Conservation (phyloP, 2,329 filamentous ascomycete genomes). For the Xylaria arbuscula region DNA sequence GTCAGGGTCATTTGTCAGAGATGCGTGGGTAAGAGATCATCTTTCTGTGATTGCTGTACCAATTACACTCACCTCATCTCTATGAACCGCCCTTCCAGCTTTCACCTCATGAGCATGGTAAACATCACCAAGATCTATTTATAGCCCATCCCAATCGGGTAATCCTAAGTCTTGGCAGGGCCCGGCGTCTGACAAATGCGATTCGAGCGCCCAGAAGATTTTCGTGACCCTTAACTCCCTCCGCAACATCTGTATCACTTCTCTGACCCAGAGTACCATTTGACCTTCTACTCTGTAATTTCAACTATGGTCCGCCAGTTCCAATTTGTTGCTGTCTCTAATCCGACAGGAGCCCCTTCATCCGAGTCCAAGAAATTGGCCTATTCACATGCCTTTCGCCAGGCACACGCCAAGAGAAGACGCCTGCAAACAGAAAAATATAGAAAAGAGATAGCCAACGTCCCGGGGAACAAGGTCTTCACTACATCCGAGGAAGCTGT, state of each 20-base stretch:
- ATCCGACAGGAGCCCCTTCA: slow-evolving; percentile 10
- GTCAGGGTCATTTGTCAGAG: not conserved
- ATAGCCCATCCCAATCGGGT: slow-evolving; percentile 11
- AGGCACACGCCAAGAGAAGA: slow-evolving; percentile 19
- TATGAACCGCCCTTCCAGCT: not conserved
- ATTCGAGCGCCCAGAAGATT: not conserved
- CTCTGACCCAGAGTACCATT: not conserved
- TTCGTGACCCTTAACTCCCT: slow-evolving; percentile 5
- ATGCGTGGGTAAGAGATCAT: not conserved
- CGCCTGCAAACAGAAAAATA: slow-evolving; percentile 10
- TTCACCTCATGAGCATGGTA: slow-evolving; percentile 12
- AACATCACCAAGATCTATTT: slow-evolving; percentile 12
- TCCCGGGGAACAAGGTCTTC: not conserved
- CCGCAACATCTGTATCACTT: slow-evolving; percentile 9
- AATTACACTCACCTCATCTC: not conserved
- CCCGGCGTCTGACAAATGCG: slow-evolving; percentile 14
- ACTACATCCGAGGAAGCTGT: not conserved
- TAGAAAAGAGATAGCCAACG: slow-evolving; percentile 7
- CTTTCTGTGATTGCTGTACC: not conserved
- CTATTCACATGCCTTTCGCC: slow-evolving; percentile 21
- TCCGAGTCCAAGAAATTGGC: slow-evolving; percentile 13
- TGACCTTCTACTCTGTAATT: not conserved
- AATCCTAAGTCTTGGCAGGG: slow-evolving; percentile 18
- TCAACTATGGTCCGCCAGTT: slow-evolving; percentile 19
- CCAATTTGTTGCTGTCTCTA: slow-evolving; percentile 18